A percentile compares a stretch with the other conserved stretches of the same genome.
These are phyloP conservation scores for Metarhizium album DNA, from an alignment of 2,329 filamentous ascomycete species.

Conservation along the genomic window DNA sequence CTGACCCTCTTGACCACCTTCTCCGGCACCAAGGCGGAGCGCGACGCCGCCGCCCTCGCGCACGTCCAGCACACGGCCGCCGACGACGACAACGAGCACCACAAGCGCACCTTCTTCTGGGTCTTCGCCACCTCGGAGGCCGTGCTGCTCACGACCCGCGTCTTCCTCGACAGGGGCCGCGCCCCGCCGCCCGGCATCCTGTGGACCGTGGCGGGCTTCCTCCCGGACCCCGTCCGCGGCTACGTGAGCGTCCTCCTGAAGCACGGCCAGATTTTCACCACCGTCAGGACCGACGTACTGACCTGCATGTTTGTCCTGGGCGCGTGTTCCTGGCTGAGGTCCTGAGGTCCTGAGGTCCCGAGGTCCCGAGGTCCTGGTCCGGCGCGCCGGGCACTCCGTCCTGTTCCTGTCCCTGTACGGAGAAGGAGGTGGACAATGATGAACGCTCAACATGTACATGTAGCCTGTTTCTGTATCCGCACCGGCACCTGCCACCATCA, in stretches of 20 bases:
- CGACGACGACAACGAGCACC: constrained; percentile 21
- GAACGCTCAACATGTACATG: too few species aligned
- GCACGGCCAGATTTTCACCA: constrained; percentile 62
- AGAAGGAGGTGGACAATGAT: too few species aligned
- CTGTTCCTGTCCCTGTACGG: too few species aligned
- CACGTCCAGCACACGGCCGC: constrained; percentile 14
- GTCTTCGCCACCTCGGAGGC: constrained; percentile 72
- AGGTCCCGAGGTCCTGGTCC: too few species aligned
- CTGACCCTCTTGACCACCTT: constrained; percentile 59
- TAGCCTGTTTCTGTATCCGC: too few species aligned
- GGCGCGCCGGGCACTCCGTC: too few species aligned
- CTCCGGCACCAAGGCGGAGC: constrained; percentile 51
- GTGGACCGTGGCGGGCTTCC: constrained; percentile 50
- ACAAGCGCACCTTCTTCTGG: constrained; percentile 51
- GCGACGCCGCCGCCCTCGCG: constrained; percentile 31
- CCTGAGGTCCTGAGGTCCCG: constrained; percentile 11
- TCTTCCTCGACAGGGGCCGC: constrained; percentile 54
- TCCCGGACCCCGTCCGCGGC: constrained; percentile 53
- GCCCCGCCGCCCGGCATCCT: constrained; percentile 50
- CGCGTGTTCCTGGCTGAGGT: constrained; percentile 34
- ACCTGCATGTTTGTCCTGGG: constrained; percentile 68
- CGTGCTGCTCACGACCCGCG: constrained; percentile 58
- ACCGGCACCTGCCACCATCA: too few species aligned
- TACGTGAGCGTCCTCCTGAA: constrained; percentile 51
- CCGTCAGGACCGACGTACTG: constrained; percentile 63